Evolutionary conservation across 371 early-diverging fungal genomes (phyloP).

Genomic region (Mortierella sp.): DNA sequence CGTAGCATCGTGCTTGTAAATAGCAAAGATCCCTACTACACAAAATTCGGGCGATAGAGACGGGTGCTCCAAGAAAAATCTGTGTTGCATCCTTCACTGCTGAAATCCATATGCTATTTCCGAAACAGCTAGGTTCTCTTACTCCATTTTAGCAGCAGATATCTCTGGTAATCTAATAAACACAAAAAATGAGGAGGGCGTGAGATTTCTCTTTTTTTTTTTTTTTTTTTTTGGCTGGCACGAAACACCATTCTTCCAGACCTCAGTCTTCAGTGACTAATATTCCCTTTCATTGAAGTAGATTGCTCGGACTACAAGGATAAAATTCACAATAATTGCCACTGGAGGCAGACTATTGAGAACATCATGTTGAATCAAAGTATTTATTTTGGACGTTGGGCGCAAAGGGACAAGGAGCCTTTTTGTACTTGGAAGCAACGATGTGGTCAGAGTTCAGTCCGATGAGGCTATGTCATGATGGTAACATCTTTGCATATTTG

Average conservation of each 20-base stretch:
- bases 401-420: not conserved
- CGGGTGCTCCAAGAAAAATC: too few species aligned
- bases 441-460: not conserved
- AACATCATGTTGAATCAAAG: not conserved
- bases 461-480: not conserved
- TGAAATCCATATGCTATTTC: too few species aligned
- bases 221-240: conserved; percentile 7
- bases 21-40: too few species aligned
- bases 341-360: not conserved
- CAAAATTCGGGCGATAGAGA: too few species aligned
- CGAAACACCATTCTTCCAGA: not conserved
- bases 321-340: not conserved
- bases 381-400: not conserved
- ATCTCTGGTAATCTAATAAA: too few species aligned
- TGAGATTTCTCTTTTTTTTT: too few species aligned
- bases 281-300: conserved; percentile 7
- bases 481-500: conserved; percentile 2
- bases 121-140: too few species aligned
- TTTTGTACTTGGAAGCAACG: not conserved
- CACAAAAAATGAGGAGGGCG: too few species aligned
- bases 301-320: not conserved
- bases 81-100: too few species aligned
- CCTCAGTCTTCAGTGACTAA: not conserved
- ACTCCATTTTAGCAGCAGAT: too few species aligned
- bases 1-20: too few species aligned